phyloP scores from a whole-genome alignment of 768 basidiomycete species.

The Myochromella boudieri region DNA sequence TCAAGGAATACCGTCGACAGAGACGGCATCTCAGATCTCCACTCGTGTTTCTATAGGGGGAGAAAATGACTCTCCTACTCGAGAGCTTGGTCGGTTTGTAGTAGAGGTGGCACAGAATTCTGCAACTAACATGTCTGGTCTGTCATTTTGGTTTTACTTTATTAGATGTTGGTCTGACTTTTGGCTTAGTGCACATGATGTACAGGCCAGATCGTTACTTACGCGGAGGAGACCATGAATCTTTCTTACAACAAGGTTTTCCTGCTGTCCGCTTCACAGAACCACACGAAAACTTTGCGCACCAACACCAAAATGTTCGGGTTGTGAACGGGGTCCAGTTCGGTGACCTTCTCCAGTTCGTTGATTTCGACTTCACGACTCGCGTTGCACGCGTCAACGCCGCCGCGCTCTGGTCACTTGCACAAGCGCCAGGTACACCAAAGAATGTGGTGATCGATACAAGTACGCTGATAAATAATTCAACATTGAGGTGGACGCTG shows the following conservation, averaged over 20 bases:
- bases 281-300: constrained; percentile 55
- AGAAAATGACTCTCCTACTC: constrained; percentile 54
- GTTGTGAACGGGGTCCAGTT: constrained; percentile 52
- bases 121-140: constrained; percentile 51
- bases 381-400: constrained; percentile 53
- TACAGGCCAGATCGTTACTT: constrained; percentile 55
- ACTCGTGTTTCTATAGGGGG: constrained; percentile 41
- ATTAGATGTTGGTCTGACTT: not conserved
- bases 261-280: constrained; percentile 58
- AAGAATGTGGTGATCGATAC: constrained; percentile 47
- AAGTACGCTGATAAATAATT: constrained; percentile 51
- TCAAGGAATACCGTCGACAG: constrained; percentile 48
- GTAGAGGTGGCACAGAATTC: constrained; percentile 50
- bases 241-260: constrained; percentile 50
- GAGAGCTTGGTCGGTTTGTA: constrained; percentile 50
- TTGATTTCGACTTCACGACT: constrained; percentile 51
- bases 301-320: constrained; percentile 57
- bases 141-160: constrained; percentile 18
- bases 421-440: constrained; percentile 54
- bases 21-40: constrained; percentile 34
- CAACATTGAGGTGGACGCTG: constrained; percentile 45
- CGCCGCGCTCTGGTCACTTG: constrained; percentile 53
- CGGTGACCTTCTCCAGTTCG: constrained; percentile 53
- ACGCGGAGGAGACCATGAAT: constrained; percentile 54
- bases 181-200: constrained; percentile 43